These are phyloP conservation scores for Monosporascus ibericus DNA, from an alignment of 2,329 filamentous ascomycete species.

Conservation along the genomic window DNA sequence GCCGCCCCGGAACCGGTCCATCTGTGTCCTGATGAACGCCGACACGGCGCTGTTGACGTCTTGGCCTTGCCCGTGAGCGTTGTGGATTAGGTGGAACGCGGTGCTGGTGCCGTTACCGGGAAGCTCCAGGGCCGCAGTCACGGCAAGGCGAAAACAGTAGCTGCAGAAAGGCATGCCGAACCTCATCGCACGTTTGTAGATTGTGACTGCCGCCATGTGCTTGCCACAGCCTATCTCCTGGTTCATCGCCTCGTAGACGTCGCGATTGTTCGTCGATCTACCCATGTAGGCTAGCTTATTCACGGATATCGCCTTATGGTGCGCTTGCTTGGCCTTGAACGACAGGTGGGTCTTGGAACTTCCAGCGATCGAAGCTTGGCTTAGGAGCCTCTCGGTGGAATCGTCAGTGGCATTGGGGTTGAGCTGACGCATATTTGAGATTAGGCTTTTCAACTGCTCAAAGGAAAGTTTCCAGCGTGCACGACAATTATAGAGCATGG, in stretches of 20 bases:
- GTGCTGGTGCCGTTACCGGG: constrained; percentile 20
- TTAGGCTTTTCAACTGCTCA: constrained; percentile 27
- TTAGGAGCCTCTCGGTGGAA: constrained; percentile 34
- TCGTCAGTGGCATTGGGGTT: constrained; percentile 27
- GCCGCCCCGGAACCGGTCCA: constrained; percentile 15
- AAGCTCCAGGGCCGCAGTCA: constrained; percentile 34
- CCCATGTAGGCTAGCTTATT: constrained; percentile 17
- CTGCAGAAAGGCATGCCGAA: constrained; percentile 31
- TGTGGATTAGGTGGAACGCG: constrained; percentile 34
- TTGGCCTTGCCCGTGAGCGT: constrained; percentile 32
- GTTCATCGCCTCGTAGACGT: constrained; percentile 35
- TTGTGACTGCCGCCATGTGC: constrained; percentile 26
- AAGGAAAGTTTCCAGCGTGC: constrained; percentile 32
- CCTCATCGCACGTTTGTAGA: constrained; percentile 32
- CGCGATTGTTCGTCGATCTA: constrained; percentile 22
- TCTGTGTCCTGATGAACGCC: constrained; percentile 17
- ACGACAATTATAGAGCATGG: constrained; percentile 32
- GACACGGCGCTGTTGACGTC: constrained; percentile 33
- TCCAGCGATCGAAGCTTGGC: constrained; percentile 19
- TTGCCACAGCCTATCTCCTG: constrained; percentile 27
- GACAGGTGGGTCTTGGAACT: constrained; percentile 4
- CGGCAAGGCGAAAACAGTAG: constrained; percentile 41
- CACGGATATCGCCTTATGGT: constrained; percentile 7
- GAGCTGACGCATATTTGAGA: constrained; percentile 26
- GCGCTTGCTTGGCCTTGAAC: background rate